A percentile compares a stretch with the other conserved stretches of the same genome.
Evolutionary conservation across 768 basidiomycete genomes (phyloP).

Genomic region (Boletus pseudo-olivaceus): DNA sequence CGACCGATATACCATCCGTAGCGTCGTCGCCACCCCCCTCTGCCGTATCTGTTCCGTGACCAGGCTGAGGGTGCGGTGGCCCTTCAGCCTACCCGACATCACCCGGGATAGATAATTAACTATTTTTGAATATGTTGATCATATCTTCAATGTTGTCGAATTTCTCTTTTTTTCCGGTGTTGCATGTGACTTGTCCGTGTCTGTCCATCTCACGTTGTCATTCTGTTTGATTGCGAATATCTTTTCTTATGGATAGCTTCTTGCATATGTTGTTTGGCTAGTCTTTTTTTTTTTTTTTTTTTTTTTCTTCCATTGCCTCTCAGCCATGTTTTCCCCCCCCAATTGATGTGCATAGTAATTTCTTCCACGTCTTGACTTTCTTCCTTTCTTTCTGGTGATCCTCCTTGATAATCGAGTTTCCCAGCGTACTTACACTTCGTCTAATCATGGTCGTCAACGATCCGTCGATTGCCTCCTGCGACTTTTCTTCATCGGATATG

Average conservation of each 20-base stretch:
- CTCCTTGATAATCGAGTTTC: conserved; percentile 15
- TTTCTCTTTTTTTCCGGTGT: conserved; percentile 1
- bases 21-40: conserved; percentile 31
- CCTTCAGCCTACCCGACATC: conserved; percentile 3
- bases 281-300: background rate
- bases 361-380: background rate
- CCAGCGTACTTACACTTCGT: conserved; percentile 23
- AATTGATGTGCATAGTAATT: conserved; percentile 23
- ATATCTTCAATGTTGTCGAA: conserved; percentile 29
- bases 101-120: conserved; percentile 27
- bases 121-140: conserved; percentile 35
- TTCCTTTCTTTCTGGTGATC: background rate
- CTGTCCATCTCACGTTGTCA: conserved; percentile 7
- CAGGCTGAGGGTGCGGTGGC: background rate
- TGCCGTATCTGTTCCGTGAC: conserved; percentile 28
- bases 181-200: conserved; percentile 15
- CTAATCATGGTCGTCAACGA: conserved; percentile 23
- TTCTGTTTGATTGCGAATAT: conserved; percentile 7
- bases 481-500: conserved; percentile 28
- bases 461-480: conserved; percentile 11
- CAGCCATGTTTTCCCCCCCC: conserved; percentile 1
- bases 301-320: background rate
- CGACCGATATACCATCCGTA: conserved; percentile 24
- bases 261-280: conserved; percentile 23
- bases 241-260: conserved; percentile 15